A percentile compares a stretch with the other conserved stretches of the same genome.
Conservation (phyloP, 495 filamentous ascomycete genomes). For the Lineolata rhizophorae region DNA sequence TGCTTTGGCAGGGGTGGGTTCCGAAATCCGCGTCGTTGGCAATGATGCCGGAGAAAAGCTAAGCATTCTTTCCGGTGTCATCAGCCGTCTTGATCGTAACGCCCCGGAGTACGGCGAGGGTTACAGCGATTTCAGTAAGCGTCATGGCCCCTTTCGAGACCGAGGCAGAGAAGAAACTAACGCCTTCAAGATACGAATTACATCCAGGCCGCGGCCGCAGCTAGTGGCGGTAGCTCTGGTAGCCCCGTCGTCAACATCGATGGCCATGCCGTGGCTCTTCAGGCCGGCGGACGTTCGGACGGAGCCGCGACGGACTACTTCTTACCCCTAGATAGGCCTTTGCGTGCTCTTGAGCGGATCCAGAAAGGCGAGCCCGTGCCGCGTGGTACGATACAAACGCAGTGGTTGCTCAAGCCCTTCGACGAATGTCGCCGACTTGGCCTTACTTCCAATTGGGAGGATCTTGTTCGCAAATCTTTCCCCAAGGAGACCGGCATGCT, state of each 20-base stretch:
- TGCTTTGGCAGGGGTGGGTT: conserved; percentile 36
- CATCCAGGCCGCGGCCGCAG: conserved; percentile 91
- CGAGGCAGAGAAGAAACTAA: conserved; percentile 3
- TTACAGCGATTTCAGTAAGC: conserved; percentile 74
- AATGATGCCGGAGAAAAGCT: conserved; percentile 98
- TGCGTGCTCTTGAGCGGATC: conserved; percentile 71
- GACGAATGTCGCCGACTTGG: conserved; percentile 90
- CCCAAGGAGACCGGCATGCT: conserved; percentile 93
- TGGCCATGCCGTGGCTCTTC: conserved; percentile 77
- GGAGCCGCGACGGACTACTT: conserved; percentile 97
- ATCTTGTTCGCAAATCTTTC: conserved; percentile 53
- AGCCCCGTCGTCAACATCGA: conserved; percentile 94
- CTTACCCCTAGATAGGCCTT: conserved; percentile 73
- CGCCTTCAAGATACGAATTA: conserved; percentile 55
- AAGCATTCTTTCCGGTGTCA: conserved; percentile 92
- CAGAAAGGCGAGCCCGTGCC: conserved; percentile 49
- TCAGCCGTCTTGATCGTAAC: conserved; percentile 86
- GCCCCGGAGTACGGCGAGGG: conserved; percentile 96
- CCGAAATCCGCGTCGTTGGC: conserved; percentile 89
- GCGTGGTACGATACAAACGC: conserved; percentile 89
- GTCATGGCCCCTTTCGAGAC: background rate
- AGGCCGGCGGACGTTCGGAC: conserved; percentile 84
- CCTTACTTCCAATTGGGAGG: conserved; percentile 68
- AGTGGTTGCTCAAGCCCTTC: conserved; percentile 92
- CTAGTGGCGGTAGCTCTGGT: conserved; percentile 87